Conservation (phyloP, 139 green algal genomes). For the Chlamydomonas sphaeroides region DNA sequence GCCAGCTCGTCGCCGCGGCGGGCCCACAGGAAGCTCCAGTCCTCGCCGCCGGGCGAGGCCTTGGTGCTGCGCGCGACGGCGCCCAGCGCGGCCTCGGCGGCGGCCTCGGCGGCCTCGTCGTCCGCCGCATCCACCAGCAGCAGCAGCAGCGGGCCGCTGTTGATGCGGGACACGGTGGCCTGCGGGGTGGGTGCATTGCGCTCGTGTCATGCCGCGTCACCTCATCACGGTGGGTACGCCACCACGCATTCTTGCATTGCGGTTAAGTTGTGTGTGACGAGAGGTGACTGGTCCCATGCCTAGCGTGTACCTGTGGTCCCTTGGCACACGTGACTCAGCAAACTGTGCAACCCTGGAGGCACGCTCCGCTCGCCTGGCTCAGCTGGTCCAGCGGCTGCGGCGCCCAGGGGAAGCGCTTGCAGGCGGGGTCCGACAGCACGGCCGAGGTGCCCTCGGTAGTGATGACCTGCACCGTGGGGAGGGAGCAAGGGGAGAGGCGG, state of each 20-base stretch:
- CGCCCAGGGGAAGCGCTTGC: conserved; percentile 34
- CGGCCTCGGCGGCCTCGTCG: neutral
- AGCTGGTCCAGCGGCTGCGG: conserved; percentile 29
- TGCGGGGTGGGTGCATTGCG: too few species aligned
- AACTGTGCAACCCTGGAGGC: too few species aligned
- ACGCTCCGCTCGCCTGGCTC: too few species aligned
- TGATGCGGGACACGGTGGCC: conserved; percentile 1
- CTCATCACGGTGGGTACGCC: too few species aligned
- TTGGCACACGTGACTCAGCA: too few species aligned
- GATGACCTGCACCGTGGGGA: conserved; percentile 22
- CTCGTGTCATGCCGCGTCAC: too few species aligned
- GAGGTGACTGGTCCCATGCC: too few species aligned
- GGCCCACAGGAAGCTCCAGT: conserved; percentile 15
- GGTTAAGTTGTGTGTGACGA: too few species aligned
- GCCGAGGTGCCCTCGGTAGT: conserved; percentile 20
- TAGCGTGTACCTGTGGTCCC: too few species aligned
- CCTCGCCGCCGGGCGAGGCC: neutral
- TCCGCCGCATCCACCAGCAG: neutral
- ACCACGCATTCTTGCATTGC: too few species aligned
- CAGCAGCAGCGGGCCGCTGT: conserved; percentile 10
- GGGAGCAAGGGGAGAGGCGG: too few species aligned
- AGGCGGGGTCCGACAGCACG: conserved; percentile 12
- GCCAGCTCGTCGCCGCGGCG: neutral
- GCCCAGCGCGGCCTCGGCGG: neutral
- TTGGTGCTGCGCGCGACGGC: neutral